phyloP scores from a whole-genome alignment of 129 eudicot genomes.

The Centella asiatica region DNA sequence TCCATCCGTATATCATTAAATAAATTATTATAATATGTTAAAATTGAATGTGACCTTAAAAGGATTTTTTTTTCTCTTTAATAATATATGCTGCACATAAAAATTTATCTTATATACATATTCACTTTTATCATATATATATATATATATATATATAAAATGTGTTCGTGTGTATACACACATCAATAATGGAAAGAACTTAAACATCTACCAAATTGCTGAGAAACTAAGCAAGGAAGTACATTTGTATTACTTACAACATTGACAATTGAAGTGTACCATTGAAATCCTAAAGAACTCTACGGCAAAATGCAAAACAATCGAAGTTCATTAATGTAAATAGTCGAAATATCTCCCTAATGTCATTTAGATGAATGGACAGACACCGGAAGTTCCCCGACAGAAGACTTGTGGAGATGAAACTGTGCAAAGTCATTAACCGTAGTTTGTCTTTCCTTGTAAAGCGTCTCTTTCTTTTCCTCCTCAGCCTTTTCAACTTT shows the following conservation, averaged over 20 bases:
- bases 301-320: neutral
- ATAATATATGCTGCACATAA: too few relatives aligned
- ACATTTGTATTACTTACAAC: neutral
- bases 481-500: constrained; percentile 55
- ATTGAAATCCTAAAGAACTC: neutral
- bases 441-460: constrained; percentile 18
- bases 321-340: neutral
- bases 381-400: constrained; percentile 22
- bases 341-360: neutral
- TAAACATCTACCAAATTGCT: neutral
- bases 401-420: constrained; percentile 30
- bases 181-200: too few relatives aligned
- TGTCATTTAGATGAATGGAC: constrained; percentile 9
- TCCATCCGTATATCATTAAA: too few relatives aligned
- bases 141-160: too few relatives aligned
- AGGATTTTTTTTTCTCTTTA: too few relatives aligned
- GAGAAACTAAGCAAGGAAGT: neutral
- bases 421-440: constrained; percentile 17
- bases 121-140: too few relatives aligned
- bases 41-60: too few relatives aligned
- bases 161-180: too few relatives aligned
- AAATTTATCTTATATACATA: too few relatives aligned
- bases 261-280: neutral
- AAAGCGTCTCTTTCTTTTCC: constrained; percentile 28
- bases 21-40: too few relatives aligned